Conservation (phyloP, 352 stramenopile species). For the Peronospora belbahrii region DNA sequence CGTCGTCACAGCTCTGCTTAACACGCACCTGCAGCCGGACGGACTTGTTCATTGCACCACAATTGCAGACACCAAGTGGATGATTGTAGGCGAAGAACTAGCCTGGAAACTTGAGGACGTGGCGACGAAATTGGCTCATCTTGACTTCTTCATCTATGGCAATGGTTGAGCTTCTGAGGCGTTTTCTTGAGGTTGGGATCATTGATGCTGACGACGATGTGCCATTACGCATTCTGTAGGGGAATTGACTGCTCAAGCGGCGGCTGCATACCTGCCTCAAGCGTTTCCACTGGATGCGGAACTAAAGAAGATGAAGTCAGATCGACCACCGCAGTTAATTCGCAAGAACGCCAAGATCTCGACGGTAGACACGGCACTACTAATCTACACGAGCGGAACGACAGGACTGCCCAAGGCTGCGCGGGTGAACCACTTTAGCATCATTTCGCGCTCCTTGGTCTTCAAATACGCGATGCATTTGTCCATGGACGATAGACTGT, state of each 20-base stretch:
- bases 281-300: slow-evolving; percentile 41
- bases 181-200: background rate
- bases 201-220: background rate
- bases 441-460: slow-evolving; percentile 49
- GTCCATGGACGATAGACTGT: slow-evolving; percentile 55
- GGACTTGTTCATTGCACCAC: slow-evolving; percentile 69
- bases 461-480: slow-evolving; percentile 50
- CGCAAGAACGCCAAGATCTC: slow-evolving; percentile 29
- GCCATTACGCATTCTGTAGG: slow-evolving; percentile 6
- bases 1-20: slow-evolving; percentile 80
- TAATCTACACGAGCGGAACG: slow-evolving; percentile 86
- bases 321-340: slow-evolving; percentile 20
- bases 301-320: slow-evolving; percentile 21
- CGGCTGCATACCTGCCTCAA: slow-evolving; percentile 19
- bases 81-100: slow-evolving; percentile 68
- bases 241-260: slow-evolving; percentile 7
- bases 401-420: slow-evolving; percentile 76
- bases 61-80: slow-evolving; percentile 45
- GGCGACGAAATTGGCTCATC: slow-evolving; percentile 24
- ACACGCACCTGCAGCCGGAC: slow-evolving; percentile 62
- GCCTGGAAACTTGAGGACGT: slow-evolving; percentile 36
- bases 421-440: slow-evolving; percentile 64
- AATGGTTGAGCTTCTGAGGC: slow-evolving; percentile 22
- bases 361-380: slow-evolving; percentile 53
- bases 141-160: slow-evolving; percentile 46